Evolutionary conservation across 1,284 basidiomycete genomes (phyloP), one percentile per base, ranked within the genome.

Genomic region (Pseudozyma sp.): DNA sequence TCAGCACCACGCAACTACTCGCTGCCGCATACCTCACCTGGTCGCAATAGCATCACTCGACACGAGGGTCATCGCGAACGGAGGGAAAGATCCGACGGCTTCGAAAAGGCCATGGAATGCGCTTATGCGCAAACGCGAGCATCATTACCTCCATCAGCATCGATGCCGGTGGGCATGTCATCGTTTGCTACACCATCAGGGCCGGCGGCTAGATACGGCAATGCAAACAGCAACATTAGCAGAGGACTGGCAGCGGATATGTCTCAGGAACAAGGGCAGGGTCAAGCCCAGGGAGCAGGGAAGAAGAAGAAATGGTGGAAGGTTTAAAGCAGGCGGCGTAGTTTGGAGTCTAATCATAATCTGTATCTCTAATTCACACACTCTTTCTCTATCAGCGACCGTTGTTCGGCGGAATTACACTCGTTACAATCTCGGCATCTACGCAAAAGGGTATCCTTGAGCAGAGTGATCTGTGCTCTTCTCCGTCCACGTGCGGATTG

Each of bases 291-390:
- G 14, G 56, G 40, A n/a, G 50, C 57, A 44, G 52, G 13, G 13
- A 69, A 63, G 59, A 69, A 69, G 57, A 69, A 63, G 51, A 69
- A 59, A 40, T 69, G 67, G 67, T 69, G 67, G 67, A 69, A 69
- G 52, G 58, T 59, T 0, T 64, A 8, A 42, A 42, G 3, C 40
- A 42, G 25, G 25, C 25, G 25, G 25, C 25, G 25, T 31, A 31
- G 25, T 31, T 31, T 31, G 25, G 6, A 31, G 25, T 31, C 25
- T 31, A 31, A 31, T 31, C 6, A 31, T 31, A 31, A 31, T 31
- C 25, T 31, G 25, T 31, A 31, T 31, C 25, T 31, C 25, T 34
- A 31, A 34, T 16, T 42, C 21, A 16, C 12, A 36, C 25, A 49
- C 31, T 16, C 35, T 6, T 16, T 9, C n/a, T 42, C 40, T 4